Base-by-base conservation (phyloP, 1,284 basidiomycete species). In the Boletus sp. region DNA sequence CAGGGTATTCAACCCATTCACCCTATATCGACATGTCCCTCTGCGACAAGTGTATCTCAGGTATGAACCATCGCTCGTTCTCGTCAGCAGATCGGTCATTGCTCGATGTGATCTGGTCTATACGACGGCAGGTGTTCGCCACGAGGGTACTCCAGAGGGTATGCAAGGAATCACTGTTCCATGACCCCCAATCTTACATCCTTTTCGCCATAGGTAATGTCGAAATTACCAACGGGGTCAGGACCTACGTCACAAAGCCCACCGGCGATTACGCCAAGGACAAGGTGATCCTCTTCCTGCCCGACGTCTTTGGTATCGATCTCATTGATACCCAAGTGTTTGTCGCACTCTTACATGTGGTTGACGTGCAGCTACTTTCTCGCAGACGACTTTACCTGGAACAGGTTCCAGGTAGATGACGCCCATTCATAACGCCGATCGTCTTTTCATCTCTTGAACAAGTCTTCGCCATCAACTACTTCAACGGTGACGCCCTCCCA, bases 321-420 rank as follows among this genome's bases (percentile, higher is more conserved):
- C 62, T 72, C 16, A 1, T n/a, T 53, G 31, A 77, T 80, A n/a
- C 75, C 85, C 23, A 64, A 77, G 70, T 92, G 87, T 72, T 31
- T 17, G 5, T 10, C 25, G 33, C 19, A 35, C 2, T 40, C n/a
- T n/a, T 25, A 13, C 40, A 11, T n/a, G n/a, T 19, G 23, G 3
- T 23, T 67, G 44, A 62, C 35, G 3, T 3, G 3, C 10, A 8
- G 1, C 28, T 68, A 89, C 86, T 79, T 89, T 33, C 76, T 90
- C 37, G 84, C 80, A 17, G 92, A 94, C 68, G 87, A 85, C 69
- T 93, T 88, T 74, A 90, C 91, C 21, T 78, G 78, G 31, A 88
- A 90, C 65, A 91, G 90, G 16, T 89, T 84, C 80, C 85, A 85
- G 74, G 84, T 84, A 61, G 35, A 70, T 46, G 38, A 28, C 21